A percentile compares a stretch with the other conserved stretches of the same genome.
These are phyloP conservation scores for Sinapis alba DNA, from an alignment of 441 rosid genomes.

Conservation along the genomic window DNA sequence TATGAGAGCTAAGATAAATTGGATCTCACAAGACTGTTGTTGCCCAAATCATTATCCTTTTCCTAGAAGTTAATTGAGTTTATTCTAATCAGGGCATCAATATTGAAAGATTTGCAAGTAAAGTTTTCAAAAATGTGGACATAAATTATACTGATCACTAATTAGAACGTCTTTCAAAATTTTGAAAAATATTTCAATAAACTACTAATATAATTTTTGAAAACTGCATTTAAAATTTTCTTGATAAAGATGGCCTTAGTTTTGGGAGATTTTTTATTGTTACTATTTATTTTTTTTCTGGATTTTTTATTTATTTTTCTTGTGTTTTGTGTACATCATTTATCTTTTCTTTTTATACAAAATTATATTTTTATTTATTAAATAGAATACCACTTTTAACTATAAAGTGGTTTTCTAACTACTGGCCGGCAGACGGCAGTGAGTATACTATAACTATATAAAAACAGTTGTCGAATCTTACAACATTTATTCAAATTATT, in stretches of 20 bases:
- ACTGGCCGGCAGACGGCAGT: not conserved
- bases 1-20: not conserved
- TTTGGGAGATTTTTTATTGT: not conserved
- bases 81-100: not conserved
- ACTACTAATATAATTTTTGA: not conserved
- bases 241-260: not conserved
- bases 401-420: not conserved
- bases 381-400: not conserved
- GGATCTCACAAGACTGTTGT: not conserved
- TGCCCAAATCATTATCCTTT: not conserved
- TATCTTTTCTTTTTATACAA: not conserved
- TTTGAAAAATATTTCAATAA: not conserved
- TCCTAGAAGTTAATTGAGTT: not conserved
- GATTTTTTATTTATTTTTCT: not conserved
- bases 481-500: not conserved
- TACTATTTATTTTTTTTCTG: not conserved
- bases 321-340: not conserved
- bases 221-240: not conserved
- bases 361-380: not conserved
- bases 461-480: not conserved
- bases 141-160: not conserved
- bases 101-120: not conserved
- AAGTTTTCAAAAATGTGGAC: not conserved
- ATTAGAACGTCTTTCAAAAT: not conserved
- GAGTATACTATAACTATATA: not conserved